Evolutionary conservation across 2,329 filamentous ascomycete species (phyloP).

Genomic region (Colletotrichum lini): DNA sequence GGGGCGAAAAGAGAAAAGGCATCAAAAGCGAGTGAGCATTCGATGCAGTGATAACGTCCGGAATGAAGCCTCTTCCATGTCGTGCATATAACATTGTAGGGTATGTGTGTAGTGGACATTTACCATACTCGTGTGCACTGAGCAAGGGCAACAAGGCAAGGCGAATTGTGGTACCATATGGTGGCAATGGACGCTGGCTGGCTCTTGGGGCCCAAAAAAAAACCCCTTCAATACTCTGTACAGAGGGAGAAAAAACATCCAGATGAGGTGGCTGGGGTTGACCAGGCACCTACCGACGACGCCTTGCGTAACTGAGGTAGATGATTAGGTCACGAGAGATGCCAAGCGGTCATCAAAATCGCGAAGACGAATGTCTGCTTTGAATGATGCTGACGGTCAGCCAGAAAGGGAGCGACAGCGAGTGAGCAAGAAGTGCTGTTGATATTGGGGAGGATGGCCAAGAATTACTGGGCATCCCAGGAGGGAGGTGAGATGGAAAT

Average conservation of each 20-base stretch:
- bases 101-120: conserved; percentile 5
- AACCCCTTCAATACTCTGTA: neutral
- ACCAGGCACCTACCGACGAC: conserved; percentile 4
- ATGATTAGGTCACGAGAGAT: conserved; percentile 3
- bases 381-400: neutral
- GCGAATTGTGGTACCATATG: neutral
- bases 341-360: neutral
- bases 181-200: conserved; percentile 11
- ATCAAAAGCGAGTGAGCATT: neutral
- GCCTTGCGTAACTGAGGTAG: neutral
- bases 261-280: conserved; percentile 16
- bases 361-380: neutral
- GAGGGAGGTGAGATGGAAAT: conserved; percentile 41
- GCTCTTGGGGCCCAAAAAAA: neutral
- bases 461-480: conserved; percentile 32
- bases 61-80: conserved; percentile 32
- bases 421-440: conserved; percentile 23
- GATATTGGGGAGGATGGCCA: conserved; percentile 40
- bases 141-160: conserved; percentile 12
- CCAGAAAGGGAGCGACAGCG: conserved; percentile 1
- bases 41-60: conserved; percentile 29
- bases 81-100: conserved; percentile 36
- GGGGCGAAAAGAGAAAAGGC: conserved; percentile 1
- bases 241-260: neutral
- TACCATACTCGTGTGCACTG: neutral